These are phyloP conservation scores for Russula brevipes DNA, from an alignment of 768 basidiomycete species.

Conservation along the genomic window DNA sequence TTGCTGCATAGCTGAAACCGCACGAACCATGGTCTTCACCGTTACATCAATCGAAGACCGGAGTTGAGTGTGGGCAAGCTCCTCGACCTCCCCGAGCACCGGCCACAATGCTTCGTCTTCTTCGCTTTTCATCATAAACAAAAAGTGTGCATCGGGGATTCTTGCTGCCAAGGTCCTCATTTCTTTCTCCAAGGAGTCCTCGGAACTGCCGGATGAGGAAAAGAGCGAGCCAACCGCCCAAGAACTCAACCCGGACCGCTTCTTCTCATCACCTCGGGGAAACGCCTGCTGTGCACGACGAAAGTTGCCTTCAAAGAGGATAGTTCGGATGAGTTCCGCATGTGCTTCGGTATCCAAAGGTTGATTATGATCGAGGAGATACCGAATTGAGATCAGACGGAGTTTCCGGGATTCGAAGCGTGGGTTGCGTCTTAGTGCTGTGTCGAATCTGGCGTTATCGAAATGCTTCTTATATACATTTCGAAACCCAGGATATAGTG, in stretches of 20 bases:
- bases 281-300: slow-evolving; percentile 1
- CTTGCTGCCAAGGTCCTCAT: slow-evolving; percentile 3
- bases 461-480: not conserved
- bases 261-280: not conserved
- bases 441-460: slow-evolving; percentile 2
- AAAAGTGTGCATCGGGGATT: slow-evolving; percentile 12
- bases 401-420: slow-evolving; percentile 6
- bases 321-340: not conserved
- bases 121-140: slow-evolving; percentile 5
- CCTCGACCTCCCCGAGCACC: not conserved
- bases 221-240: not conserved
- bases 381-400: slow-evolving; percentile 1
- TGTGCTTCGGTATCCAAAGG: not conserved
- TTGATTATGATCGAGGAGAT: not conserved
- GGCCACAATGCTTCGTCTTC: not conserved
- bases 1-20: slow-evolving; percentile 15
- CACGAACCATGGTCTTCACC: slow-evolving; percentile 1
- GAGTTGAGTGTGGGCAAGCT: slow-evolving; percentile 9
- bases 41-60: not conserved
- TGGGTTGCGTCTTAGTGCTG: not conserved
- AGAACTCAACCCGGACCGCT: not conserved
- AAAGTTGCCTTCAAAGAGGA: slow-evolving; percentile 12
- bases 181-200: slow-evolving; percentile 4
- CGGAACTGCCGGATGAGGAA: not conserved
- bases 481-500: slow-evolving; percentile 2